phyloP scores from a whole-genome alignment of 73 alveolate species.

The Symbiodinium natans region DNA sequence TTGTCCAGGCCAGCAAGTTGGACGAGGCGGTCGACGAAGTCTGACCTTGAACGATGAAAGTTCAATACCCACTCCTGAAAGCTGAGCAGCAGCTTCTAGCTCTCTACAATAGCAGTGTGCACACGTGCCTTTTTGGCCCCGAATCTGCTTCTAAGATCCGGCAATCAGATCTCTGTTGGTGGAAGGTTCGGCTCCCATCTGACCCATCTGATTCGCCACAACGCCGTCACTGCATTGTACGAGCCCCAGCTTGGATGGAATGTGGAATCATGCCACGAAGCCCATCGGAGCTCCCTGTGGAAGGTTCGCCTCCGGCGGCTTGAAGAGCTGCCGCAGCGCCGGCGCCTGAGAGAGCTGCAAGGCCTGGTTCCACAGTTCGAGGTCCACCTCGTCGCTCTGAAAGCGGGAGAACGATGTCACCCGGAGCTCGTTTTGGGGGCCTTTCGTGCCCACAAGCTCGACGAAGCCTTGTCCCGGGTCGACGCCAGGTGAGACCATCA shows the following conservation, averaged over 20 bases:
- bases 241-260: background rate
- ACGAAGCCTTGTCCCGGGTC: conserved; percentile 4
- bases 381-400: conserved; percentile 57
- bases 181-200: background rate
- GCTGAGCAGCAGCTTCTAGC: no score
- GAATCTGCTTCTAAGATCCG: background rate
- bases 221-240: no score
- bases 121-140: background rate
- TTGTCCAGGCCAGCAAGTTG: conserved; percentile 62
- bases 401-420: conserved; percentile 16
- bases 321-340: conserved; percentile 40
- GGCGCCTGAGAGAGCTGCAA: conserved; percentile 55
- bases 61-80: no score
- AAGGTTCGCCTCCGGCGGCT: conserved; percentile 11
- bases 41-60: conserved; percentile 34
- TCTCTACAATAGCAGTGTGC: no score
- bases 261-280: background rate
- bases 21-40: conserved; percentile 38
- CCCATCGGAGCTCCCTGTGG: background rate
- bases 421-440: conserved; percentile 24
- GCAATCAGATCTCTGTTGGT: background rate
- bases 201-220: conserved; percentile 4
- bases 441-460: conserved; percentile 76
- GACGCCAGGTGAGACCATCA: background rate
- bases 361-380: conserved; percentile 67